phyloP scores from a whole-genome alignment of 2,329 filamentous ascomycete genomes.

The Aureobasidium sp. region DNA sequence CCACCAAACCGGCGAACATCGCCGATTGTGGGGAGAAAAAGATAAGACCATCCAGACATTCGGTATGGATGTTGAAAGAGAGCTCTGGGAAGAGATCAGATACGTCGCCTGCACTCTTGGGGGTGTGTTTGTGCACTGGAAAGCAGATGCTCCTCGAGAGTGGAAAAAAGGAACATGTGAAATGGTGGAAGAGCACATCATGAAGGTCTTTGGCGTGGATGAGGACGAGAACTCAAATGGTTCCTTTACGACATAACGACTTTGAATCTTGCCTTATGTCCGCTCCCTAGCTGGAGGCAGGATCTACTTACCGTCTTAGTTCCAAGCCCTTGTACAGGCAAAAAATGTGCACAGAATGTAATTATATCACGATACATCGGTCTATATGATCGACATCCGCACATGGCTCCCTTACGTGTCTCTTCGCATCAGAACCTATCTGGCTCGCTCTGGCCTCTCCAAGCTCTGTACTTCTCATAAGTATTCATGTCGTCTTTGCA shows the following conservation, averaged over 20 bases:
- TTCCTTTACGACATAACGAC: background rate
- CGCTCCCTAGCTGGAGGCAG: background rate
- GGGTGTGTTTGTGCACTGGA: slow-evolving; percentile 20
- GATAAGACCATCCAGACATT: slow-evolving; percentile 21
- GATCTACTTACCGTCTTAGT: background rate
- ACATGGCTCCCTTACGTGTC: background rate
- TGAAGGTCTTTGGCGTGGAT: slow-evolving; percentile 6
- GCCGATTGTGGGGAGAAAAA: slow-evolving; percentile 22
- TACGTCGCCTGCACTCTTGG: slow-evolving; percentile 22
- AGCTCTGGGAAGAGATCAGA: slow-evolving; percentile 22
- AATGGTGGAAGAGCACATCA: slow-evolving; percentile 13
- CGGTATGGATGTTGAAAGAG: slow-evolving; percentile 24
- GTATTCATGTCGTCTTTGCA: background rate
- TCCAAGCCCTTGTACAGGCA: background rate
- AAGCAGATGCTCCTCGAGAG: background rate
- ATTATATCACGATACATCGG: background rate
- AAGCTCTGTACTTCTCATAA: background rate
- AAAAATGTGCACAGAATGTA: background rate
- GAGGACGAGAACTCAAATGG: background rate
- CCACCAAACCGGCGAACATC: slow-evolving; percentile 17
- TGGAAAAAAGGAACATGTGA: slow-evolving; percentile 13
- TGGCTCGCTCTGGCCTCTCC: background rate
- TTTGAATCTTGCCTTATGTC: background rate
- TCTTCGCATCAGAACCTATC: background rate
- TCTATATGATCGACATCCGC: background rate